A percentile compares a stretch with the other conserved stretches of the same genome.
phyloP scores from a whole-genome alignment of 306 rosid species.

The Cyclanthera cordifolia region DNA sequence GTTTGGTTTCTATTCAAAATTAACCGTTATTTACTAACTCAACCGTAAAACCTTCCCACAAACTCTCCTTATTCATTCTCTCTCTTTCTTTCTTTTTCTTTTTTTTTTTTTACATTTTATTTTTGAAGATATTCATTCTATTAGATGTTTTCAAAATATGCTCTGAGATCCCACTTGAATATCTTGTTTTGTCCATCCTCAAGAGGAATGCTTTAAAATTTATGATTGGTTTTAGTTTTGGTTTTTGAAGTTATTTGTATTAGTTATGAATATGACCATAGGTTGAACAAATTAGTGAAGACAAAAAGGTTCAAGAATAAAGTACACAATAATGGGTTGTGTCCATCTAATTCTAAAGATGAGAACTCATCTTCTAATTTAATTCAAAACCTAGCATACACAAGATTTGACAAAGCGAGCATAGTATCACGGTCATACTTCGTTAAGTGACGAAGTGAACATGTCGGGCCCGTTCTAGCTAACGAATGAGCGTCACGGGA shows the following conservation, averaged over 20 bases:
- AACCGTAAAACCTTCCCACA: no score
- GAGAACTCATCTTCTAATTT: not conserved
- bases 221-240: not conserved
- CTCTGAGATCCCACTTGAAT: not conserved
- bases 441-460: no score
- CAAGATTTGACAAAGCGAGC: no score
- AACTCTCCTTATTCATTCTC: no score
- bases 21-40: no score
- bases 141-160: not conserved
- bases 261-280: not conserved
- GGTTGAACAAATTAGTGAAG: not conserved
- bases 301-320: not conserved
- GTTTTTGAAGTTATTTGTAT: not conserved
- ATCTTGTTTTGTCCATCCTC: not conserved
- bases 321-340: not conserved
- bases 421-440: no score
- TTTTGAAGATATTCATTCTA: not conserved
- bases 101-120: no score
- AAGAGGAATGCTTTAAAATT: not conserved
- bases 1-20: no score
- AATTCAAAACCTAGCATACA: not conserved
- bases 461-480: no score
- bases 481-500: no score
- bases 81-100: no score
- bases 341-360: not conserved